Conservation (phyloP, 345 rosid genomes). For the Ailanthus altissimus region DNA sequence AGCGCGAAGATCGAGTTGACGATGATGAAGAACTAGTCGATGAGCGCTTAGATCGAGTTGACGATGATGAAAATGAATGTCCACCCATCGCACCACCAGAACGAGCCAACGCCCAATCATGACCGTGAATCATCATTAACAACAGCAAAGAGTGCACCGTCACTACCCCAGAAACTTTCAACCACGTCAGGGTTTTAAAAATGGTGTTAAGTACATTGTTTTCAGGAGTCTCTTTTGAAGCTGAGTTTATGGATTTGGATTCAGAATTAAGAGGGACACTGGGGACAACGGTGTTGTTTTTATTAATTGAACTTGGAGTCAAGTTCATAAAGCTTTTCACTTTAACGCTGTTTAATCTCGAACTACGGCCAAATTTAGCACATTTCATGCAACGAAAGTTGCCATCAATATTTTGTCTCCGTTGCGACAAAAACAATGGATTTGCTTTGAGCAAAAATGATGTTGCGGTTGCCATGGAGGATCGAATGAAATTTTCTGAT, state of each 20-base stretch:
- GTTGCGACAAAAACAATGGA: not conserved
- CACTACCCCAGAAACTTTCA: not conserved
- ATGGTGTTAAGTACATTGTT: not conserved
- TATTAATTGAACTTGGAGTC: not conserved
- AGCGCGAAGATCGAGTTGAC: not conserved
- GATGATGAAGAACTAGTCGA: not conserved
- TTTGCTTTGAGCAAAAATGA: slow-evolving; percentile 1
- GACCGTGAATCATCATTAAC: not conserved
- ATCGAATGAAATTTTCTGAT: not conserved
- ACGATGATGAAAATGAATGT: not conserved
- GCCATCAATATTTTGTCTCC: not conserved
- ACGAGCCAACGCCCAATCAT: not conserved
- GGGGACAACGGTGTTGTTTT: not conserved
- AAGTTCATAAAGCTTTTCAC: not conserved
- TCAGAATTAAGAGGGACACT: not conserved
- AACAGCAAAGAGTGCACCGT: not conserved
- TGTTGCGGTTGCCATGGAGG: not conserved
- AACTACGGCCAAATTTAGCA: not conserved
- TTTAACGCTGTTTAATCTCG: not conserved
- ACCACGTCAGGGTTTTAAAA: not conserved
- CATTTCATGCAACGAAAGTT: not conserved
- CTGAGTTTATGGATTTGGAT: not conserved
- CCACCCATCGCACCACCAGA: slow-evolving; percentile 5
- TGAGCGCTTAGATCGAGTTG: not conserved
- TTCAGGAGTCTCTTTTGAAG: not conserved